Evolutionary conservation across 192 early-diverging fungal genomes (phyloP), one percentile per base, ranked within the genome.

Genomic region (Backusella mclennaniae): DNA sequence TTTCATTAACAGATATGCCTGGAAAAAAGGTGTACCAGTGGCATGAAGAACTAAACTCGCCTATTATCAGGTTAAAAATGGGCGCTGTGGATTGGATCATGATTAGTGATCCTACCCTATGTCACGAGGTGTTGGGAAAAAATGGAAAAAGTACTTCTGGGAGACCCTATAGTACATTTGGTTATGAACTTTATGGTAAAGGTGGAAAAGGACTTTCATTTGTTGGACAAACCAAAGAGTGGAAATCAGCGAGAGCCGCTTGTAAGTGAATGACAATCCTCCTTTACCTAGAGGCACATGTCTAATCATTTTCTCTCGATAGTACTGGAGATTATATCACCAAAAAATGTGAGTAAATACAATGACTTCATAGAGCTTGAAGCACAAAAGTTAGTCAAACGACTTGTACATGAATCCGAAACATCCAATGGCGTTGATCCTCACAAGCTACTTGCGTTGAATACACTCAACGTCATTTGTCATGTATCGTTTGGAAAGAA

Each of bases 21-120:
- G 38, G 56, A 4, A 35, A 23, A 14, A 35, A 31, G 23, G 19
- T 73, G 4, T 12, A 35, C 0, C 6, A 38, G n/a, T 73, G 73
- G 73, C 35, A 73, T 59, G 19, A 73, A 36, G 23, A 73, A n/a
- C 14, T 63, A 29, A 41, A 41, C 19, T 56, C 53, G 1, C 69
- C 69, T 15, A 71, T 46, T 19, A 44, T 71, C 11, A 46, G 39
- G 4, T 12, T 71, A 26, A 41, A 46, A 5, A 71, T 71, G 69
- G 53, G 73, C 12, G 12, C 29, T 1, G 35, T 38, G 36, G 36
- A 73, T 29, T 73, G 53, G 73, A 63, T 73, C 33, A 73, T 73
- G 73, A 59, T 73, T 26, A 38, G 41, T 39, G 73, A 66, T 7
- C 73, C 53, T 35, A 15, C 26, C 0, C 26, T 46, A 21, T n/a